phyloP scores from a whole-genome alignment of 1,284 basidiomycete genomes.

The Grifola frondosa region DNA sequence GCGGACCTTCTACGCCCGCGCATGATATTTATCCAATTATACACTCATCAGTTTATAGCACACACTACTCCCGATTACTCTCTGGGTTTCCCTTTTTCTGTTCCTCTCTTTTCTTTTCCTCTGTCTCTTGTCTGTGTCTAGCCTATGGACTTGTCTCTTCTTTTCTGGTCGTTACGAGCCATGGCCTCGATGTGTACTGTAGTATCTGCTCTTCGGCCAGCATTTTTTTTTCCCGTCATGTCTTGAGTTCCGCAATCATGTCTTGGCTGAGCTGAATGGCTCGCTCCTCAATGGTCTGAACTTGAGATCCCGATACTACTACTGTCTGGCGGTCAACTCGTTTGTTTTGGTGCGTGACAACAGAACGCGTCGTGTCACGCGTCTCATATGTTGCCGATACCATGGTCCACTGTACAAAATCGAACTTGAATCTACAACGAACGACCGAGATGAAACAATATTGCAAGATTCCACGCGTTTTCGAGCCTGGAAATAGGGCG shows the following conservation, averaged over 20 bases:
- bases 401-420: no score
- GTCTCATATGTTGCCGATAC: not conserved
- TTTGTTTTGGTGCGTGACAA: not conserved
- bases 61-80: not conserved
- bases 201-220: not conserved
- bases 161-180: constrained; percentile 11
- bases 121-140: not conserved
- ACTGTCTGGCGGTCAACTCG: not conserved
- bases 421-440: no score
- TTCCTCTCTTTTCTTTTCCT: constrained; percentile 1
- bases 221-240: not conserved
- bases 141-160: not conserved
- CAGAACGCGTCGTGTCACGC: not conserved
- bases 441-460: no score
- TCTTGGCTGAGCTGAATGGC: not conserved
- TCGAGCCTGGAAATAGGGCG: no score
- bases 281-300: not conserved
- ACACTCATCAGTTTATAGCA: no score
- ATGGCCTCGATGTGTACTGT: constrained; percentile 19
- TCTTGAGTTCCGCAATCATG: not conserved
- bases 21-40: constrained; percentile 12
- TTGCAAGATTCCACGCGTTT: no score
- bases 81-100: not conserved
- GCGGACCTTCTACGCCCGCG: constrained; percentile 16
- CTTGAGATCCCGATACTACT: not conserved